Conservation (phyloP, 305 asterid species). For the Rubia tinctorum region DNA sequence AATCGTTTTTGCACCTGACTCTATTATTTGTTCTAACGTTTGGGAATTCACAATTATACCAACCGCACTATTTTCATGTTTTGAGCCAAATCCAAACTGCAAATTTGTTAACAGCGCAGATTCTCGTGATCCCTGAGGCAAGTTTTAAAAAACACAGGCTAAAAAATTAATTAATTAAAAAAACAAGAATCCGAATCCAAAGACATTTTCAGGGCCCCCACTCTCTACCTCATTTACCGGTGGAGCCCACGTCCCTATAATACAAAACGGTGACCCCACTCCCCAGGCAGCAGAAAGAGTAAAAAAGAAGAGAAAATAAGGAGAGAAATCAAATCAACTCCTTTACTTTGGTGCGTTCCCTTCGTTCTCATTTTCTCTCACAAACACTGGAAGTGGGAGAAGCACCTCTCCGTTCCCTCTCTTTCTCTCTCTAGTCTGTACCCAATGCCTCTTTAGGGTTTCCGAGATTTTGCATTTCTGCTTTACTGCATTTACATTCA, state of each 20-base stretch:
- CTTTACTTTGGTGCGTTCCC: slow-evolving; percentile 3
- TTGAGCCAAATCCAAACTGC: too few relatives aligned
- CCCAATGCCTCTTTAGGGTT: slow-evolving; percentile 19
- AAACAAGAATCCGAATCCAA: slow-evolving; percentile 23
- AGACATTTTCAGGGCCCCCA: slow-evolving; percentile 21
- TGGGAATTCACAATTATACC: too few relatives aligned
- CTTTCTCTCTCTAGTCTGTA: not conserved
- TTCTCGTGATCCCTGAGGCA: not conserved
- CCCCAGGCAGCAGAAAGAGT: slow-evolving; percentile 3
- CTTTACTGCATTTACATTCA: not conserved
- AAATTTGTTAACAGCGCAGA: too few relatives aligned
- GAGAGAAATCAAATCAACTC: not conserved
- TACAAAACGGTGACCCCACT: slow-evolving; percentile 11
- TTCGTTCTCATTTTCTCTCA: not conserved
- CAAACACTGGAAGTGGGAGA: slow-evolving; percentile 7
- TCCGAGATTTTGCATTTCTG: not conserved
- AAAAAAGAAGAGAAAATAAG: not conserved
- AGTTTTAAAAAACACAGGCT: not conserved
- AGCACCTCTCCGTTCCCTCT: not conserved
- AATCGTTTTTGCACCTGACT: too few relatives aligned
- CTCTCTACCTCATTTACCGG: slow-evolving; percentile 4
- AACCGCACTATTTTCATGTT: too few relatives aligned
- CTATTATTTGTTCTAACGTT: too few relatives aligned
- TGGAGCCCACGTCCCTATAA: slow-evolving; percentile 12
- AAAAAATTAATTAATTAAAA: not conserved